A percentile compares a stretch with the other conserved stretches of the same genome.
These are phyloP conservation scores for Osmanthus fragrans DNA, from an alignment of 257 asterid species.

Conservation along the genomic window DNA sequence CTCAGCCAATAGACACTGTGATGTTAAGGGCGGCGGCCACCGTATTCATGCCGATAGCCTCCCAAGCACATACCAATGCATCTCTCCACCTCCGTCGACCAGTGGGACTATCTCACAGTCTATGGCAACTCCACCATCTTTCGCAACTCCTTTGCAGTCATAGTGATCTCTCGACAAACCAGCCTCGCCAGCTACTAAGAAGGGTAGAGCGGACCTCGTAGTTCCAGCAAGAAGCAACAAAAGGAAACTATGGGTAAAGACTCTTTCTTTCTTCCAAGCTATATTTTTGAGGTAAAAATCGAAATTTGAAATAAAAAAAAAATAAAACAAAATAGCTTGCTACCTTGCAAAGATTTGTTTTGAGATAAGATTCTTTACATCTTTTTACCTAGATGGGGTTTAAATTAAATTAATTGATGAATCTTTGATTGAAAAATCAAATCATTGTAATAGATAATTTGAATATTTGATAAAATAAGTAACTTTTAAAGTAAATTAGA, in stretches of 20 bases:
- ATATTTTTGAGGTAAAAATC: too few relatives aligned
- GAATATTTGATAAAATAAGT: not conserved
- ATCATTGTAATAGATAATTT: constrained; percentile 20
- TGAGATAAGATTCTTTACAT: too few relatives aligned
- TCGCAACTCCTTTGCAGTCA: constrained; percentile 18
- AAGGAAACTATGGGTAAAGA: constrained; percentile 45
- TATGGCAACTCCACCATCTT: constrained; percentile 7
- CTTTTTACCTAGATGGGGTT: not conserved
- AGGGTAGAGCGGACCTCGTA: constrained; percentile 59
- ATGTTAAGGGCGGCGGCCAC: too few relatives aligned
- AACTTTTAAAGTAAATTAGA: not conserved
- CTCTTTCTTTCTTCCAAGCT: not conserved
- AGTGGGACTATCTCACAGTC: constrained; percentile 30
- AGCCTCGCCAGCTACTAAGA: constrained; percentile 37
- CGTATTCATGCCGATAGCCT: constrained; percentile 22
- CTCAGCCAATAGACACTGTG: too few relatives aligned
- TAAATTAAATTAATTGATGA: constrained; percentile 7
- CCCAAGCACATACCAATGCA: not conserved
- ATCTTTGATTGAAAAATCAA: constrained; percentile 19
- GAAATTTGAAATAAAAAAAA: too few relatives aligned
- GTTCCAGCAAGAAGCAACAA: constrained; percentile 43
- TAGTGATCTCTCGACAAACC: constrained; percentile 31
- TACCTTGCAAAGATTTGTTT: too few relatives aligned
- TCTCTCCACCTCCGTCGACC: constrained; percentile 21
- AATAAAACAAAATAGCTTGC: too few relatives aligned